A percentile compares a stretch with the other conserved stretches of the same genome.
Conservation (phyloP, 2,329 filamentous ascomycete genomes). For the Aspergillus sp. region DNA sequence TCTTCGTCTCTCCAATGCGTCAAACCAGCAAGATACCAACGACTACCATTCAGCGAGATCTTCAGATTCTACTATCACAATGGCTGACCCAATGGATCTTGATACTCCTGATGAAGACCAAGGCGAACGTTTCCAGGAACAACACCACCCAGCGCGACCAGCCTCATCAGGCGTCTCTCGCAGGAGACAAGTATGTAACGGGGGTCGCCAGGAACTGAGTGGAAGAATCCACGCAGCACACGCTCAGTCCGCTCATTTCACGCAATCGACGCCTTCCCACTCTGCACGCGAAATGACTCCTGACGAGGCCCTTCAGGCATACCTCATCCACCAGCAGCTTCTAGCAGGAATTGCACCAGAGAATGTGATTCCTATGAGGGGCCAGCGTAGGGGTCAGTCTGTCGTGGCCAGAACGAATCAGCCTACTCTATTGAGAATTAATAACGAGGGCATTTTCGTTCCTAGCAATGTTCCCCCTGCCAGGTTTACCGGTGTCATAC, state of each 20-base stretch:
- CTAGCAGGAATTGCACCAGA: constrained; percentile 25
- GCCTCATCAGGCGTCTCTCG: too few relatives aligned
- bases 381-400: background rate
- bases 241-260: too few relatives aligned
- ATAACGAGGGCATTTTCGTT: constrained; percentile 14
- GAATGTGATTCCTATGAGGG: constrained; percentile 19
- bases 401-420: constrained; percentile 1
- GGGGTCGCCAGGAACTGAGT: too few relatives aligned
- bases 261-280: too few relatives aligned
- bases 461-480: constrained; percentile 20
- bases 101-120: background rate
- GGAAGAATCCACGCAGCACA: too few relatives aligned
- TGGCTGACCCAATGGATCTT: background rate
- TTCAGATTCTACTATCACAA: background rate
- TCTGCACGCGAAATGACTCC: background rate
- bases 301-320: constrained; percentile 19
- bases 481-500: constrained; percentile 16
- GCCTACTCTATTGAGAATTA: constrained; percentile 19
- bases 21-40: background rate
- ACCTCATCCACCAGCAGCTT: constrained; percentile 28
- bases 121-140: background rate
- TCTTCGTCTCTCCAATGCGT: background rate
- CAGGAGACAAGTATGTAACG: too few relatives aligned
- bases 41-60: background rate
- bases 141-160: background rate